Base-by-base conservation (phyloP, 306 rosid genomes). In the Inga laurina region DNA sequence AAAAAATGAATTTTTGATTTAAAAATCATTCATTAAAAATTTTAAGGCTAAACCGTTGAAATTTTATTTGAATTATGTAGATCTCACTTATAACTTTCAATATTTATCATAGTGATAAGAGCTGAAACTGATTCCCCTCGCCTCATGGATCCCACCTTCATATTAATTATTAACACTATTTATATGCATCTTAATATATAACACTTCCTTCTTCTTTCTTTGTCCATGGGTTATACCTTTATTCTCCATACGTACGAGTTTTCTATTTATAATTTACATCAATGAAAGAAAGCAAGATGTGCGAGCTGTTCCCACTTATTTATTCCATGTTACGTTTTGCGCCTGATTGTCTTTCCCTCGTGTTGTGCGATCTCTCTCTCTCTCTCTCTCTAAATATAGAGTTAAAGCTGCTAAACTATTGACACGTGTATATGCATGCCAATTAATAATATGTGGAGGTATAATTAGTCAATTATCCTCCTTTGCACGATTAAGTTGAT, bases 401-500 rank as follows among this genome's bases (percentile, higher is more conserved):
- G 12, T 3, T 68, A 3, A 67, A 67, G 73, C 5, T 68, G 73
- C 21, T 68, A 43, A 37, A 15, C 10, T 67, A 37, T 35, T 37
- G 49, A 19, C 44, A 19, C 49, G 48, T 39, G 15, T 3, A 14
- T 48, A 54, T 2, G 74, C 4, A 54, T 43, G 19, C 19, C 75
- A 43, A 64, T 18, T 4, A 11, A 24, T 61, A 62, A 59, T 21
- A 57, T n/a, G 11, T 61, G 18, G 37, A 64, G 69, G 39, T 21
- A 69, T 77, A 56, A 82, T 82, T 30, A 62, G 83, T 68, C 79
- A 79, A 76, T 83, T 45, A 79, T 68, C 22, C 14, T 32, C 44
- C 27, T 45, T 35, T 37, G 79, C 71, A 72, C 72, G 27, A 34
- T 76, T 74, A 35, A 39, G 82, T 18, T 46, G 74, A 5, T 41